phyloP scores from a whole-genome alignment of 2,329 filamentous ascomycete species.

The Aureobasidium sp. region DNA sequence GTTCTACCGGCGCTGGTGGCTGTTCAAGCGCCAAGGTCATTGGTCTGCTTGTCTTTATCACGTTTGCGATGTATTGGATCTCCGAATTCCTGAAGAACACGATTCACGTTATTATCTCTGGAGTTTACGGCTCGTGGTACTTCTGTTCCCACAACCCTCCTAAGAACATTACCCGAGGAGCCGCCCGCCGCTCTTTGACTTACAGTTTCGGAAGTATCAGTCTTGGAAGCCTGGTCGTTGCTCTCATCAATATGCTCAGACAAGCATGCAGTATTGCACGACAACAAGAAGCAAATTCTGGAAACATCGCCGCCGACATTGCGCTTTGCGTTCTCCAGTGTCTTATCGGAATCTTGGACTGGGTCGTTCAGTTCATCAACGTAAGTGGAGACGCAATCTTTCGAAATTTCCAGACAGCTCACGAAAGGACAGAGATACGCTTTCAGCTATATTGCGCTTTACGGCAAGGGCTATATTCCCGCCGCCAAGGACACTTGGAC shows the following conservation, averaged over 20 bases:
- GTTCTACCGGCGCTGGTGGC: slow-evolving; percentile 46
- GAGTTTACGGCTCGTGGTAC: slow-evolving; percentile 91
- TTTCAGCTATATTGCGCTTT: slow-evolving; percentile 86
- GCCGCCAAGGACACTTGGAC: slow-evolving; percentile 85
- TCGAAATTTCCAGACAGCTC: slow-evolving; percentile 22
- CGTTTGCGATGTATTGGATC: slow-evolving; percentile 91
- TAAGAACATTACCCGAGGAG: slow-evolving; percentile 71
- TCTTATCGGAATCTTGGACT: slow-evolving; percentile 69
- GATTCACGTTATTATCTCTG: slow-evolving; percentile 78
- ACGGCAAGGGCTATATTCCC: slow-evolving; percentile 79
- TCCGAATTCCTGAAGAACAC: slow-evolving; percentile 91
- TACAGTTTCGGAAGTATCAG: slow-evolving; percentile 91
- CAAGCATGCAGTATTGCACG: slow-evolving; percentile 76
- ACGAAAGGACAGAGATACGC: slow-evolving; percentile 49
- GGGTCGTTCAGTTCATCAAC: slow-evolving; percentile 84
- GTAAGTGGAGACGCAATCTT: slow-evolving; percentile 34
- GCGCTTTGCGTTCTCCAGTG: slow-evolving; percentile 71
- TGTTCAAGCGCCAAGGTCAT: slow-evolving; percentile 75
- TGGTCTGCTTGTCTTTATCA: slow-evolving; percentile 76
- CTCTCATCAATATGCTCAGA: slow-evolving; percentile 76
- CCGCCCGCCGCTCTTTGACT: slow-evolving; percentile 72
- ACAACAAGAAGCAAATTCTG: slow-evolving; percentile 55
- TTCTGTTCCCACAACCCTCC: slow-evolving; percentile 67
- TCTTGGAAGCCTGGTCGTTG: slow-evolving; percentile 76
- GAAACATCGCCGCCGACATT: slow-evolving; percentile 60